These are phyloP conservation scores for Herpotrichia juniperi DNA, from an alignment of 2,329 filamentous ascomycete species.

Conservation along the genomic window DNA sequence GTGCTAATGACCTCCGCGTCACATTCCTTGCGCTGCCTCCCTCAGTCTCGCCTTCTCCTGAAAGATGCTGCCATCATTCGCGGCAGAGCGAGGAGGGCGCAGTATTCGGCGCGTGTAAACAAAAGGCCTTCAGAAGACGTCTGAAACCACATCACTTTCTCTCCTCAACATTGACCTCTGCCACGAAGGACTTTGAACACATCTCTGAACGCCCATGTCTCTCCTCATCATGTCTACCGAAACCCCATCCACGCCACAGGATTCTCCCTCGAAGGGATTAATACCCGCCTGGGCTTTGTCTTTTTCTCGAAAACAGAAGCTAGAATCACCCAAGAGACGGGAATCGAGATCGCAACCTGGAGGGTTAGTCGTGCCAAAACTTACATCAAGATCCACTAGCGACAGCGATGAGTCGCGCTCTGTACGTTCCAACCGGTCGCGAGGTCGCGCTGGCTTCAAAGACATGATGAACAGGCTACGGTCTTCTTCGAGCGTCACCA, in stretches of 20 bases:
- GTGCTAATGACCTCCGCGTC: constrained; percentile 8
- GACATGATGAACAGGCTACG: constrained; percentile 33
- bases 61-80: constrained; percentile 11
- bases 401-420: constrained; percentile 35
- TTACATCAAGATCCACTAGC: constrained; percentile 22
- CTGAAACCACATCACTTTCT: neutral
- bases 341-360: constrained; percentile 18
- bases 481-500: constrained; percentile 32
- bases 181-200: neutral
- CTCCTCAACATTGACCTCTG: neutral
- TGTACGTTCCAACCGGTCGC: constrained; percentile 25
- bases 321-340: constrained; percentile 17
- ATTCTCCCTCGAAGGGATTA: constrained; percentile 16
- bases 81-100: constrained; percentile 13
- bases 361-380: constrained; percentile 13
- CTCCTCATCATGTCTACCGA: constrained; percentile 33
- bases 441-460: constrained; percentile 25
- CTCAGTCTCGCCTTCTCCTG: constrained; percentile 5
- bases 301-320: constrained; percentile 17
- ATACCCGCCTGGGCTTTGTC: constrained; percentile 31
- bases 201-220: constrained; percentile 23
- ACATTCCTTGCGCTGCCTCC: constrained; percentile 14
- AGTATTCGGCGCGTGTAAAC: constrained; percentile 5
- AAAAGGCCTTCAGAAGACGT: neutral
- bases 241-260: constrained; percentile 14